A percentile compares a stretch with the other conserved stretches of the same genome.
phyloP scores from a whole-genome alignment of 495 filamentous ascomycete species.

The Neurospora sp. region DNA sequence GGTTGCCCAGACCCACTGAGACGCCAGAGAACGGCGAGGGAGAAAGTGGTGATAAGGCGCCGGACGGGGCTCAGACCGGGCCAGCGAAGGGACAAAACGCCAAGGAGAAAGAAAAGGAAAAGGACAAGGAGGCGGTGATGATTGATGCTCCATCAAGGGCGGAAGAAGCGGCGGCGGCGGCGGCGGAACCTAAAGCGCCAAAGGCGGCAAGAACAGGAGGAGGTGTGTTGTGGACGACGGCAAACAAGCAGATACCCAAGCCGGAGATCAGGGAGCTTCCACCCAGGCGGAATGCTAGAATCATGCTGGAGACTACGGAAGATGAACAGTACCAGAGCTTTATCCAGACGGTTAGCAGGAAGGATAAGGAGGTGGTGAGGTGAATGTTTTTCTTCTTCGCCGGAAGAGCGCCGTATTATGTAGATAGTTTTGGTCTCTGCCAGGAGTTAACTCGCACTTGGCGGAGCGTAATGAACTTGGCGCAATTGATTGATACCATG shows the following conservation, averaged over 20 bases:
- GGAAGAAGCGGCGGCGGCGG: not conserved
- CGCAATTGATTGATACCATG: not conserved
- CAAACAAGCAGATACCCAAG: constrained; percentile 17
- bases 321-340: constrained; percentile 41
- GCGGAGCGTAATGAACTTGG: not conserved
- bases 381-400: not conserved
- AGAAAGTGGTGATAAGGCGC: not conserved
- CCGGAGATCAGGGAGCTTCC: constrained; percentile 18
- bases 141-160: constrained; percentile 4
- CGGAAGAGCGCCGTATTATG: not conserved
- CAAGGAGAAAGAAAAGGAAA: constrained; percentile 4
- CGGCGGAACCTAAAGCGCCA: not conserved
- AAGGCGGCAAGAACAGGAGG: constrained; percentile 13
- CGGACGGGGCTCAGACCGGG: constrained; percentile 10
- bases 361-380: constrained; percentile 12
- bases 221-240: constrained; percentile 33
- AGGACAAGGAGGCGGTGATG: constrained; percentile 10
- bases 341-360: constrained; percentile 27
- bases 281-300: constrained; percentile 19
- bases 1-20: constrained; percentile 36
- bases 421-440: not conserved
- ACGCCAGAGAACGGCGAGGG: constrained; percentile 23
- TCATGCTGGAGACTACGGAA: constrained; percentile 21
- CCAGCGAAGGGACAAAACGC: constrained; percentile 10
- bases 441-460: not conserved